Base-by-base conservation (phyloP, 108 stramenopile genomes). In the Pseudonitzschia multistriata region DNA sequence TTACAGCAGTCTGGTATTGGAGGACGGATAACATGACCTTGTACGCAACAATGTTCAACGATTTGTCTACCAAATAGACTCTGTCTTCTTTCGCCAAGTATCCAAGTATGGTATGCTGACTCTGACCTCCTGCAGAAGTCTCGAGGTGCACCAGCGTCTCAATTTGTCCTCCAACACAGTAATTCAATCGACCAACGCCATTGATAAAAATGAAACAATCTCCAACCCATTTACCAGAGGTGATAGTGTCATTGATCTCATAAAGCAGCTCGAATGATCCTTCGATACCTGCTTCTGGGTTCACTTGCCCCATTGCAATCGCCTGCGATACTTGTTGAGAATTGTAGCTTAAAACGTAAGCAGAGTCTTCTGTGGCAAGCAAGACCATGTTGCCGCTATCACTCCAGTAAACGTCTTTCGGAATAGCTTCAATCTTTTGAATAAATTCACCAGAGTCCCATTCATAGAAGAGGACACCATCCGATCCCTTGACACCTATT, bases 131-230 rank as follows among this genome's bases (percentile, higher is more conserved):
- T 11, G 90, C 77, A 30, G 81, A 79, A 49, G 93, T 92, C 63
- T 95, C 96, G 49, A 98, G 89, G 80, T 98, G 97, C 6, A 95
- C 91, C 15, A 98, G 82, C 8, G 97, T 99, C 84, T 98, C 96
- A 57, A 97, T 93, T 69, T 98, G 90, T 19, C 99, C 98, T 59
- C 97, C 99, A 50, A 98, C 97, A 73, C 92, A 96, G 85, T 99
- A 99, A 72, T 96, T 96, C 61, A 99, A 90, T 35, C 96, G 88
- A 28, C 89, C 91, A 19, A 73, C 74, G 66, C 81, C 81, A 82
- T 96, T 98, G 62, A 96, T 90, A 88, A 92, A 99, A 57, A 99
- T 94, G 85, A 99, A 98, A 86, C 97, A 98, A 69, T 98, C 99
- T 15, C 99, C 99, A 35, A 98, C 97, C 99, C 99, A 99, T 78